phyloP scores from a whole-genome alignment of 129 eudicot genomes.

The Flaveria linearis region DNA sequence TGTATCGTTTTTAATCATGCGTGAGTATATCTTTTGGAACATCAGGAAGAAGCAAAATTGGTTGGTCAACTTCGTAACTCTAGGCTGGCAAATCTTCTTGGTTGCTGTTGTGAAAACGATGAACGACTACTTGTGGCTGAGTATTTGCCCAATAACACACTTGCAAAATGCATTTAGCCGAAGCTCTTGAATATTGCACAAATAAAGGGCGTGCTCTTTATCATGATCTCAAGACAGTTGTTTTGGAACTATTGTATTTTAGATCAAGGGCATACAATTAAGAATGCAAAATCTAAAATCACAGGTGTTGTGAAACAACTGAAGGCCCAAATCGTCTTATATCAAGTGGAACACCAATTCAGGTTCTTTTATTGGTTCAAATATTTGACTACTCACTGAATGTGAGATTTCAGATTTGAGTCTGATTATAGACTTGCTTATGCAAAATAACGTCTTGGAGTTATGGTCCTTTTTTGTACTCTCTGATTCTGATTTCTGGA shows the following conservation, averaged over 20 bases:
- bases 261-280: too few species aligned
- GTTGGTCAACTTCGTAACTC: slow-evolving; percentile 65
- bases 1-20: slow-evolving; percentile 8
- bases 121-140: slow-evolving; percentile 79
- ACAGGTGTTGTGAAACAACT: too few species aligned
- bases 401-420: neutral
- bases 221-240: slow-evolving; percentile 70
- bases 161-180: slow-evolving; percentile 66
- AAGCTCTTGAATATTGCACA: slow-evolving; percentile 70
- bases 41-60: slow-evolving; percentile 73
- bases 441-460: slow-evolving; percentile 95
- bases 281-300: too few species aligned
- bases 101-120: slow-evolving; percentile 72
- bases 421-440: slow-evolving; percentile 24
- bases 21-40: slow-evolving; percentile 8
- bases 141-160: slow-evolving; percentile 71
- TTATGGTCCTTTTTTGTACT: slow-evolving; percentile 97
- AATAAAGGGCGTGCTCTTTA: slow-evolving; percentile 69
- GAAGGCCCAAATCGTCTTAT: too few species aligned
- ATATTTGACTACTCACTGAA: neutral
- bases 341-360: slow-evolving; percentile 99
- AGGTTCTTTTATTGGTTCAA: slow-evolving; percentile 47
- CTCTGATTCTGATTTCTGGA: slow-evolving; percentile 97
- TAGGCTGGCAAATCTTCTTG: slow-evolving; percentile 71
- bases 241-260: too few species aligned